Conservation (phyloP, 495 filamentous ascomycete genomes). For the Lasiosphaeria miniovina region DNA sequence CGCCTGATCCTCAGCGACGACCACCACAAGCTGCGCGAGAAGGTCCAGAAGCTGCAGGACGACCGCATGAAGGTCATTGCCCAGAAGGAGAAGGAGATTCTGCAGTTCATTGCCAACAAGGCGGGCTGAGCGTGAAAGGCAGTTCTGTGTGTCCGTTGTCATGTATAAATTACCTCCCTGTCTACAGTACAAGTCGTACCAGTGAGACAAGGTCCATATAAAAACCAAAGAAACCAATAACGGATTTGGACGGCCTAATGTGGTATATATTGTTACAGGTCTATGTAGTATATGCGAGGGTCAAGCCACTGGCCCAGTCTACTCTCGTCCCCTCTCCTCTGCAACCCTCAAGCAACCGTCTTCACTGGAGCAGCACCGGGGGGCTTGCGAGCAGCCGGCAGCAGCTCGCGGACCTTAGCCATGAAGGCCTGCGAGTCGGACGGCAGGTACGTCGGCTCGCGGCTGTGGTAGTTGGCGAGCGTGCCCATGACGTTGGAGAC, state of each 20-base stretch:
- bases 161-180: conserved; percentile 20
- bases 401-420: conserved; percentile 25
- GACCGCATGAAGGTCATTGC: conserved; percentile 65
- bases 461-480: conserved; percentile 33
- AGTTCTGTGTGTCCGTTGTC: conserved; percentile 18
- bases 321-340: background rate
- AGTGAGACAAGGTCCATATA: no score
- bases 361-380: conserved; percentile 11
- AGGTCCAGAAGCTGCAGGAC: conserved; percentile 74
- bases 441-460: conserved; percentile 24
- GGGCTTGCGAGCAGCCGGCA: conserved; percentile 15
- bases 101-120: conserved; percentile 40
- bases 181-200: background rate
- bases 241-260: background rate
- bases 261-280: background rate
- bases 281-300: background rate
- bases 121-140: background rate
- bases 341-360: conserved; percentile 11
- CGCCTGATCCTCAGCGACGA: conserved; percentile 62
- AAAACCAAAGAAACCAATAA: no score
- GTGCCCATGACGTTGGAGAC: conserved; percentile 29
- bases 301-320: background rate
- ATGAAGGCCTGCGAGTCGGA: conserved; percentile 22
- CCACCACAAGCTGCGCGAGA: conserved; percentile 72
- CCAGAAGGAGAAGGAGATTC: conserved; percentile 62